Percentiles rank a stretch among this genome's conserved stretches.
Conservation (phyloP, 225 moss, liverwort and hornwort species). For the Neckera pumila region DNA sequence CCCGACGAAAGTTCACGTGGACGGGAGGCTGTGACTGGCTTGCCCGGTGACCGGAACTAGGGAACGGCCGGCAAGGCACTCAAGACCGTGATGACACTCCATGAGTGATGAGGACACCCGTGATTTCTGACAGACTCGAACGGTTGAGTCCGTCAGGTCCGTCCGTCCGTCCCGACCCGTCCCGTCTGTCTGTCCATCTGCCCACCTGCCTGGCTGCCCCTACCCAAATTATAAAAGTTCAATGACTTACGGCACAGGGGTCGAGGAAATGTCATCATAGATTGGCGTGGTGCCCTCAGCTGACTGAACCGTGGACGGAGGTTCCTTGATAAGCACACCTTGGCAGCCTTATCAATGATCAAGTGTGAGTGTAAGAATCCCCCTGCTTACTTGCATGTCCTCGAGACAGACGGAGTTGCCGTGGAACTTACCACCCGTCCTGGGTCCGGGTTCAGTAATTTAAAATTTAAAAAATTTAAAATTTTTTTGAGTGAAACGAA, state of each 20-base stretch:
- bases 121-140: background rate
- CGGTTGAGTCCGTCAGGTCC: background rate
- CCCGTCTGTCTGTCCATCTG: background rate
- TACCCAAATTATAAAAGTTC: no score
- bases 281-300: background rate
- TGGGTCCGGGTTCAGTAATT: background rate
- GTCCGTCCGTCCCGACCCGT: no score
- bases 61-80: background rate
- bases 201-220: background rate
- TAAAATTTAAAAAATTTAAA: no score
- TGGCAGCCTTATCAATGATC: background rate
- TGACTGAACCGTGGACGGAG: background rate
- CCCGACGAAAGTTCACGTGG: background rate
- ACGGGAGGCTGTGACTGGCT: background rate
- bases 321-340: slow-evolving; percentile 14
- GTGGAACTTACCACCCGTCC: background rate
- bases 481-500: no score
- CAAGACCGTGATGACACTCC: background rate
- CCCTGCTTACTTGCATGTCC: background rate
- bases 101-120: background rate
- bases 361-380: slow-evolving; percentile 3
- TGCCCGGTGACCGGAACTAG: background rate
- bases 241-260: background rate
- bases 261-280: slow-evolving; percentile 17
- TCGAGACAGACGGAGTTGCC: background rate